Evolutionary conservation across 331 rosid genomes (phyloP).

Genomic region (Malus hybrid): DNA sequence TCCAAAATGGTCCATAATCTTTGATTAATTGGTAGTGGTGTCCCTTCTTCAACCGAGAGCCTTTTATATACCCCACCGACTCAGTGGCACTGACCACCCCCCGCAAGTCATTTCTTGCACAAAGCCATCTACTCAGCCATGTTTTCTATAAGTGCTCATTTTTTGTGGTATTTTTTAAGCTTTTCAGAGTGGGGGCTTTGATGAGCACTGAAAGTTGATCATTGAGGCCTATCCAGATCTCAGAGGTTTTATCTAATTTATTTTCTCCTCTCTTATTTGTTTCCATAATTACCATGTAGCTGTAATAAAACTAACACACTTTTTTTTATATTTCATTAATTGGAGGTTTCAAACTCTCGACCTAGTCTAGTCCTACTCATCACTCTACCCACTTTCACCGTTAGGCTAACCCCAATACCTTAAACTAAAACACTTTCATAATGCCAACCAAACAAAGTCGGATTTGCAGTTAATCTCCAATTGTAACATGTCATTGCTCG

Average conservation of each 20-base stretch:
- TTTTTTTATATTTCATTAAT: not conserved
- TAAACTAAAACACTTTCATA: too few relatives aligned
- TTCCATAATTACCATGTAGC: not conserved
- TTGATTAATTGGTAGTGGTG: not conserved
- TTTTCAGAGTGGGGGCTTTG: not conserved
- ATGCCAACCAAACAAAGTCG: too few relatives aligned
- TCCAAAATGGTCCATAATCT: not conserved
- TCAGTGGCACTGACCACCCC: not conserved
- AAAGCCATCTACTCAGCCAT: not conserved
- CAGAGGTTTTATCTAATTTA: not conserved
- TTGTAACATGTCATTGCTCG: too few relatives aligned
- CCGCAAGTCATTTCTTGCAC: not conserved
- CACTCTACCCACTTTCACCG: too few relatives aligned
- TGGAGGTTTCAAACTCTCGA: too few relatives aligned
- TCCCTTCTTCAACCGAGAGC: not conserved
- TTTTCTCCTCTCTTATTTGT: not conserved
- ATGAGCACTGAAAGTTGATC: conserved; percentile 1
- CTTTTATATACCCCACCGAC: not conserved
- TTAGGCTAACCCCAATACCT: too few relatives aligned
- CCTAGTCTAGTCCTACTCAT: too few relatives aligned
- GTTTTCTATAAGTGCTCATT: not conserved
- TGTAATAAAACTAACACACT: not conserved
- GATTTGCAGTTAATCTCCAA: too few relatives aligned
- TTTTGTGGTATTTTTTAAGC: not conserved
- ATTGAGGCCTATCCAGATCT: not conserved